phyloP scores from a whole-genome alignment of 495 filamentous ascomycete genomes.

The Neurospora pannonica region DNA sequence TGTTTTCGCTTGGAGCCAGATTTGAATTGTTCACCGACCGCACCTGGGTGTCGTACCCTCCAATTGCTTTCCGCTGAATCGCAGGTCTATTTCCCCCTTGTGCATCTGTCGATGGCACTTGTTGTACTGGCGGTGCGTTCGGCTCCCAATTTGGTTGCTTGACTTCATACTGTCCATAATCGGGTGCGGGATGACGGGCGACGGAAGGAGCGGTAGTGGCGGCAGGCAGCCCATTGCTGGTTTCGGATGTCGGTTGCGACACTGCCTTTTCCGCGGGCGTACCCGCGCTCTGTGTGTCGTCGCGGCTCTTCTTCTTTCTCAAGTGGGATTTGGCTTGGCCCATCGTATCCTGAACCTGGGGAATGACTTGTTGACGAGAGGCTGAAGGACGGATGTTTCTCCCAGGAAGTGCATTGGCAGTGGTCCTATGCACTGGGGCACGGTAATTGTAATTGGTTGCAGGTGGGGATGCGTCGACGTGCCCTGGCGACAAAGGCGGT shows the following conservation, averaged over 20 bases:
- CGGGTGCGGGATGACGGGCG: conserved; percentile 14
- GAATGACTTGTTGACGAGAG: conserved; percentile 9
- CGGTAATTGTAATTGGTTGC: conserved; percentile 1
- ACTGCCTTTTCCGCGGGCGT: neutral
- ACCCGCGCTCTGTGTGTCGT: neutral
- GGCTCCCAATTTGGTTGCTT: conserved; percentile 7
- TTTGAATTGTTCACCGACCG: conserved; percentile 7
- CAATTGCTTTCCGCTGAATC: conserved; percentile 3
- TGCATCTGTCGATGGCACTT: conserved; percentile 22
- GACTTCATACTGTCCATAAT: conserved; percentile 17
- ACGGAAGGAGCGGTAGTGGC: conserved; percentile 4
- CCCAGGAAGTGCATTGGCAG: conserved; percentile 19
- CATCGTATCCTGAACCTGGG: conserved; percentile 14
- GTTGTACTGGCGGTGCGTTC: conserved; percentile 18
- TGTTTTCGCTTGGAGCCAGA: conserved; percentile 4
- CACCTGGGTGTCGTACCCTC: conserved; percentile 1
- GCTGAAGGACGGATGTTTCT: conserved; percentile 22
- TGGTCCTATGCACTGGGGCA: conserved; percentile 10
- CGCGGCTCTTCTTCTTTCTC: conserved; percentile 5
- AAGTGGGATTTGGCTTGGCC: conserved; percentile 18
- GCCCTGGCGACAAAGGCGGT: conserved; percentile 4
- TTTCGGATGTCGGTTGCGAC: neutral
- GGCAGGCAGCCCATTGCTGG: conserved; percentile 6
- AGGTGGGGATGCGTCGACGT: neutral
- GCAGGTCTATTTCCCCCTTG: conserved; percentile 2